phyloP scores from a whole-genome alignment of 2,329 filamentous ascomycete genomes.

The Ophiostoma pallidulum region DNA sequence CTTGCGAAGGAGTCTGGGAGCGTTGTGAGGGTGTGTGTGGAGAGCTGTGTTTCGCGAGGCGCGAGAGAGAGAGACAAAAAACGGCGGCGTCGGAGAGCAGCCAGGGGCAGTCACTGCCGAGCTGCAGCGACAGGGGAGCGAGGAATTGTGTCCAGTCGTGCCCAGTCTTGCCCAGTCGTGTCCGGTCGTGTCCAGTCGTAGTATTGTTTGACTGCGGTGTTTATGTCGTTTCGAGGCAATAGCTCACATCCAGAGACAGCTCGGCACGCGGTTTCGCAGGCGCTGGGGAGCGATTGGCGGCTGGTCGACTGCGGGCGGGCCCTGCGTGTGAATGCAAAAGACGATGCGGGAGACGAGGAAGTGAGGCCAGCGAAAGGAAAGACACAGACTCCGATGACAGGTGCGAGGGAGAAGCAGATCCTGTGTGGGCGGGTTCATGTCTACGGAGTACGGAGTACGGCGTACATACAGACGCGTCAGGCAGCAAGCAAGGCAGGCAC shows the following conservation, averaged over 20 bases:
- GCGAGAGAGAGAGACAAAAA: background rate
- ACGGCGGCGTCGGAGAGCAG: background rate
- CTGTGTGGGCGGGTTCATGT: too few species aligned
- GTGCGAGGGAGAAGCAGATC: background rate
- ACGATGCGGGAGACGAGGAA: background rate
- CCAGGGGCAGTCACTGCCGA: background rate
- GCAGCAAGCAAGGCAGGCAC: constrained; percentile 11
- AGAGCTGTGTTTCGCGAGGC: background rate
- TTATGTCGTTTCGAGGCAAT: too few species aligned
- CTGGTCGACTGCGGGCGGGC: too few species aligned
- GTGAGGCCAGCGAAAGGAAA: background rate
- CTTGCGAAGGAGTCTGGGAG: too few species aligned
- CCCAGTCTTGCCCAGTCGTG: too few species aligned
- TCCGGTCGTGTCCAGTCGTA: too few species aligned
- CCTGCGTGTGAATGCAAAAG: background rate
- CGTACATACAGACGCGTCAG: constrained; percentile 3
- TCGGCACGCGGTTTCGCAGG: too few species aligned
- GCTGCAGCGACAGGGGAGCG: background rate
- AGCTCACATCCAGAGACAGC: too few species aligned
- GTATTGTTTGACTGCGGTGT: too few species aligned
- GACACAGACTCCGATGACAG: background rate
- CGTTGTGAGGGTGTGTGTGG: too few species aligned
- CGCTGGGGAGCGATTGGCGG: too few species aligned
- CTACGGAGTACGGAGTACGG: too few species aligned
- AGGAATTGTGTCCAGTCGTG: background rate